Percentiles rank a stretch among this genome's conserved stretches.
These are phyloP conservation scores for Schizochytrium sp. DNA, from an alignment of 108 stramenopile species.

Conservation along the genomic window DNA sequence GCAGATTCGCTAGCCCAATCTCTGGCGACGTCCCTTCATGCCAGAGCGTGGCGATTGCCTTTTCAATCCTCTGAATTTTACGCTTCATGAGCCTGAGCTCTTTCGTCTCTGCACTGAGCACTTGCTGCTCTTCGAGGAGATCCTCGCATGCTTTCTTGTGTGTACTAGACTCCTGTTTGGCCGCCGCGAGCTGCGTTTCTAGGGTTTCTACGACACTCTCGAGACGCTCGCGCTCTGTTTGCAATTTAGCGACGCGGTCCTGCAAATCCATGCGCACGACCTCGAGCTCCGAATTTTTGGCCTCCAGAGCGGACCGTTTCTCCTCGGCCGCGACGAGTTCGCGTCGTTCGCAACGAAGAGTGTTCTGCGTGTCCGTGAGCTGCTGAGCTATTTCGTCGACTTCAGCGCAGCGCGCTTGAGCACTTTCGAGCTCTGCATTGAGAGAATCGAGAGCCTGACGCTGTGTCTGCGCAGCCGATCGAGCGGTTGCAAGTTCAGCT, in stretches of 20 bases:
- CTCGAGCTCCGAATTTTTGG: neutral
- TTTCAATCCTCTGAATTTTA: neutral
- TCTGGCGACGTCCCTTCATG: neutral
- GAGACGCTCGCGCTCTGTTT: neutral
- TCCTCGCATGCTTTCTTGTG: neutral
- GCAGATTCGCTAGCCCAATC: neutral
- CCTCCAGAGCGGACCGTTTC: neutral
- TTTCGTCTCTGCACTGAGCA: neutral
- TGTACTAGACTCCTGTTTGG: neutral
- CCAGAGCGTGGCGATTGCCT: slow-evolving; percentile 2
- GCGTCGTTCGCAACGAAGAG: neutral
- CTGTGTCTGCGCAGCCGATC: neutral
- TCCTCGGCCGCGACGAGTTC: neutral
- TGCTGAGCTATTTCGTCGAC: neutral
- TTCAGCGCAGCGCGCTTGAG: neutral
- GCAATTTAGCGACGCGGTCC: neutral
- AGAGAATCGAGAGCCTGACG: neutral
- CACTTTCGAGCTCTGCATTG: neutral
- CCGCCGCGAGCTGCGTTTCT: neutral
- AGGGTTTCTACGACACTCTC: neutral
- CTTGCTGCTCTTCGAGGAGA: neutral
- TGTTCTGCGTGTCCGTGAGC: neutral
- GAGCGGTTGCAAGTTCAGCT: neutral
- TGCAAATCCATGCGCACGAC: neutral
- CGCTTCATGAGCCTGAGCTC: neutral